phyloP scores from a whole-genome alignment of 208 protist species.

The Acanthamoeba royreba region DNA sequence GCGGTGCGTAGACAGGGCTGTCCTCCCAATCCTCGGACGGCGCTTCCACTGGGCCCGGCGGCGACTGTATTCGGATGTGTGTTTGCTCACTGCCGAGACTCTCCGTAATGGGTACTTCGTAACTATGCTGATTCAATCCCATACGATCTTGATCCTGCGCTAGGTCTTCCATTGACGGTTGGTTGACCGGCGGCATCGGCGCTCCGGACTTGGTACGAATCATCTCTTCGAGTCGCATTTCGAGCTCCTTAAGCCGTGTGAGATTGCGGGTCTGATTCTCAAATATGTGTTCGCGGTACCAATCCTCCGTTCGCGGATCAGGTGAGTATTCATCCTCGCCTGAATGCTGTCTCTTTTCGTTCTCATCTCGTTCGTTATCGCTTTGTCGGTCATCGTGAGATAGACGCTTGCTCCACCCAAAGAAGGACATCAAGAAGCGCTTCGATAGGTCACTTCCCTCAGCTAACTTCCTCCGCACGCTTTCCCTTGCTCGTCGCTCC shows the following conservation, averaged over 20 bases:
- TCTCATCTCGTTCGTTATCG: neutral
- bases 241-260: neutral
- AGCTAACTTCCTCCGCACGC: neutral
- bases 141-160: neutral
- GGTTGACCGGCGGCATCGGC: too few relatives aligned
- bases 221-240: constrained; percentile 4
- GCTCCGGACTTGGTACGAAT: too few relatives aligned
- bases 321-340: neutral
- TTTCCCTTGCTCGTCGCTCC: neutral
- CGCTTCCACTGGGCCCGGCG: neutral
- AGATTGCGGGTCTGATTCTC: neutral
- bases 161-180: neutral
- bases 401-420: neutral
- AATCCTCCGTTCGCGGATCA: neutral
- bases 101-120: too few relatives aligned
- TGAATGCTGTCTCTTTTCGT: neutral
- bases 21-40: neutral
- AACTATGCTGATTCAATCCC: too few relatives aligned
- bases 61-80: neutral
- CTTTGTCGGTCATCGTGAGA: neutral
- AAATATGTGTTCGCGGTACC: neutral
- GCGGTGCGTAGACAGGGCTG: neutral
- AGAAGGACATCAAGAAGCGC: neutral
- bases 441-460: neutral
- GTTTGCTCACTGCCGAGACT: too few relatives aligned